phyloP scores from a whole-genome alignment of 1,284 basidiomycete genomes.

The Rugosomyces carneus region DNA sequence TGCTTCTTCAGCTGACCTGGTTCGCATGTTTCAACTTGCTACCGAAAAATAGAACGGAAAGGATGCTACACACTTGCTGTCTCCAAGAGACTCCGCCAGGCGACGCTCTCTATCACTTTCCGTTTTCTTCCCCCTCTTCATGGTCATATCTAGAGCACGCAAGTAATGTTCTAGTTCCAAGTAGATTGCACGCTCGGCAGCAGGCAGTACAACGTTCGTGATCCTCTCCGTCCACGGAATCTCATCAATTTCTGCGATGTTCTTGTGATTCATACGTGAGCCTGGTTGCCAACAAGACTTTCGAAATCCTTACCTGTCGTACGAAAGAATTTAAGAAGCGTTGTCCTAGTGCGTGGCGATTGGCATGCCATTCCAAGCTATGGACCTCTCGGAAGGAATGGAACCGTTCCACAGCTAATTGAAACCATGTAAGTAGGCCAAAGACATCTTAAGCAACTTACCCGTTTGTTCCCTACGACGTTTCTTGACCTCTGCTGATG shows the following conservation, averaged over 20 bases:
- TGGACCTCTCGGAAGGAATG: constrained; percentile 95
- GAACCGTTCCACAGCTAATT: constrained; percentile 86
- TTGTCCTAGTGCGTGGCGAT: constrained; percentile 82
- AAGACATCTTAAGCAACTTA: constrained; percentile 25
- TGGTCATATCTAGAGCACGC: constrained; percentile 82
- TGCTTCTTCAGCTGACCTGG: constrained; percentile 83
- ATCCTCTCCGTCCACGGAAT: constrained; percentile 76
- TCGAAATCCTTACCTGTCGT: constrained; percentile 56
- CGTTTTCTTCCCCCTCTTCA: constrained; percentile 79
- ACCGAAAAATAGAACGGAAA: not conserved
- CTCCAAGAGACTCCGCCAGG: constrained; percentile 80
- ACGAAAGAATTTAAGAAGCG: constrained; percentile 80
- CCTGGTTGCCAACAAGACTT: not conserved
- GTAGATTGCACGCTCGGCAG: constrained; percentile 93
- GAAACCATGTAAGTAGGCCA: constrained; percentile 4
- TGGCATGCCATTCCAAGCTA: constrained; percentile 86
- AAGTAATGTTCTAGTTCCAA: constrained; percentile 94
- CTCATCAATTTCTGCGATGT: constrained; percentile 95
- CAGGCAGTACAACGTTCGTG: constrained; percentile 72
- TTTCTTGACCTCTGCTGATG: constrained; percentile 70
- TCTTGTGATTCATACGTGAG: constrained; percentile 39
- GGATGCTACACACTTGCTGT: constrained; percentile 63
- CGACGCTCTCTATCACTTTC: constrained; percentile 90
- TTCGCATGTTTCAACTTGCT: constrained; percentile 3
- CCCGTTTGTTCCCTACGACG: constrained; percentile 81